phyloP scores from a whole-genome alignment of 1,139 yeast species.

The Kodamaea sp. region DNA sequence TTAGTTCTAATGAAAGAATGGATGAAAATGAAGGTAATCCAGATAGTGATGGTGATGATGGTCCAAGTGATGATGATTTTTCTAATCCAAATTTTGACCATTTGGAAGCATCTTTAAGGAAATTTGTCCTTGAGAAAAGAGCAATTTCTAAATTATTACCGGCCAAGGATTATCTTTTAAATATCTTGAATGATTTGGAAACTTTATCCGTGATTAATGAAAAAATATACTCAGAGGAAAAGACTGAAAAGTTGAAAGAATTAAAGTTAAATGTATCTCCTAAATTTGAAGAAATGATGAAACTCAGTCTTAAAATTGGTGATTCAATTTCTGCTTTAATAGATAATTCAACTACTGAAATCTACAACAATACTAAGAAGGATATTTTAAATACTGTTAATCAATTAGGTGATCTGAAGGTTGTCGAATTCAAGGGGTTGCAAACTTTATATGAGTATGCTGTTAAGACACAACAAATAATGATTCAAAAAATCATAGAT shows the following conservation, averaged over 20 bases:
- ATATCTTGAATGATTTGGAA: constrained; percentile 64
- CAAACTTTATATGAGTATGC: constrained; percentile 71
- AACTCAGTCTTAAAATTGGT: constrained; percentile 50
- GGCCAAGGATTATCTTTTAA: constrained; percentile 77
- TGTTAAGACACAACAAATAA: constrained; percentile 59
- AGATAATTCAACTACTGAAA: constrained; percentile 56
- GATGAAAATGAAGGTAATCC: constrained; percentile 25
- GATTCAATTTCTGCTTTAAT: constrained; percentile 60
- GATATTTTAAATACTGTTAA: constrained; percentile 52
- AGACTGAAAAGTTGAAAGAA: constrained; percentile 42
- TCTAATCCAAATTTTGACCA: constrained; percentile 70
- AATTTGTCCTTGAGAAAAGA: constrained; percentile 84
- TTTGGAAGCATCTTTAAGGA: constrained; percentile 78
- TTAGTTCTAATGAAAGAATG: constrained; percentile 56
- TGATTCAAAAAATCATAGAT: constrained; percentile 60
- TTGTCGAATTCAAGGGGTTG: constrained; percentile 58
- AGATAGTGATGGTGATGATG: constrained; percentile 31
- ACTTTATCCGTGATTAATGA: constrained; percentile 60
- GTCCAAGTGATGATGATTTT: constrained; percentile 14
- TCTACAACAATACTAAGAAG: constrained; percentile 58
- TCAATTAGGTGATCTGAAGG: constrained; percentile 55
- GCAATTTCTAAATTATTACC: constrained; percentile 87
- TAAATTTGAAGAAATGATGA: constrained; percentile 51
- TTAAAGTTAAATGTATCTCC: constrained; percentile 57
- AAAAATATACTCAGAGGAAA: constrained; percentile 49